Conservation (phyloP, 805 yeast genomes). For the Candida chauliodis region DNA sequence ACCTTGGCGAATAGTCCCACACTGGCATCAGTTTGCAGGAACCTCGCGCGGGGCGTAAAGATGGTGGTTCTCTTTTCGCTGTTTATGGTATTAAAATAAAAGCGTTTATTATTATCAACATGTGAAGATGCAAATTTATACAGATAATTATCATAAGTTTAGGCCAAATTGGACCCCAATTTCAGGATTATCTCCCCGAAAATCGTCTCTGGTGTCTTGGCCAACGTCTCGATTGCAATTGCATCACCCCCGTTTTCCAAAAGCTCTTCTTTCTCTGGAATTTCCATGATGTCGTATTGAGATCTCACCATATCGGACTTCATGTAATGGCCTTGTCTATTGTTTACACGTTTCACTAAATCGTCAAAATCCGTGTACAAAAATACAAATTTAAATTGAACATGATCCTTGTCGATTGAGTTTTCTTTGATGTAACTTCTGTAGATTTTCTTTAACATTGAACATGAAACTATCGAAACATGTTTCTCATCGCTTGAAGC, state of each 20-base stretch:
- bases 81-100: too few species aligned
- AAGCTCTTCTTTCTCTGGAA: slow-evolving; percentile 50
- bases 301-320: slow-evolving; percentile 78
- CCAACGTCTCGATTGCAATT: slow-evolving; percentile 32
- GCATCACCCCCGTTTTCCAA: slow-evolving; percentile 34
- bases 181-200: slow-evolving; percentile 17
- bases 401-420: slow-evolving; percentile 20
- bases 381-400: slow-evolving; percentile 59
- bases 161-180: too few species aligned
- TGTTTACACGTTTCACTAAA: slow-evolving; percentile 55
- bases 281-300: slow-evolving; percentile 71
- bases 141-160: too few species aligned
- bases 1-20: too few species aligned
- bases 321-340: slow-evolving; percentile 81
- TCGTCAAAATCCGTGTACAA: slow-evolving; percentile 62
- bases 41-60: too few species aligned
- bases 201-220: slow-evolving; percentile 25
- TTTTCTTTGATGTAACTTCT: slow-evolving; percentile 54
- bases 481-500: slow-evolving; percentile 25
- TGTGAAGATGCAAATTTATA: too few species aligned
- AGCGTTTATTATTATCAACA: too few species aligned
- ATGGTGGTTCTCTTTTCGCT: too few species aligned
- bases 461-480: slow-evolving; percentile 69
- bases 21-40: too few species aligned
- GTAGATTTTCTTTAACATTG: slow-evolving; percentile 74